These are phyloP conservation scores for Tillandsia leiboldiana DNA, from an alignment of 176 grass and related monocot genomes.

Conservation along the genomic window DNA sequence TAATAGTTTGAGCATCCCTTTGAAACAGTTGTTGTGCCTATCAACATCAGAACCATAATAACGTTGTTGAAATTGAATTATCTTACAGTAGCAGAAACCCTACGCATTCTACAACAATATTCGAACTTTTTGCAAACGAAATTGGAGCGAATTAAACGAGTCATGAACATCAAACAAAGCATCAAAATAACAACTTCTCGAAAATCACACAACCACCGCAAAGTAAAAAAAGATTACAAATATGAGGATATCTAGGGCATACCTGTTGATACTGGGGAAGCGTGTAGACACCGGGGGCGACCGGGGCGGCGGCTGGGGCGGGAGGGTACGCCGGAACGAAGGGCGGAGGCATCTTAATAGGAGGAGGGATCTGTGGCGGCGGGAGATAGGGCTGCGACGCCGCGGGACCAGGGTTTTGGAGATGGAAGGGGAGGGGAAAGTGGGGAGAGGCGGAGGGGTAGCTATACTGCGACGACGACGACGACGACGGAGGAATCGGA, in stretches of 20 bases:
- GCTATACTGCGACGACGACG: slow-evolving; percentile 6
- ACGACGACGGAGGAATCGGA: slow-evolving; percentile 7
- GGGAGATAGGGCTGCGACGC: slow-evolving; percentile 8
- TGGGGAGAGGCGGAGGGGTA: slow-evolving; percentile 12
- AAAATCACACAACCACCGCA: not conserved
- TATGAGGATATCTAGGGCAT: not conserved
- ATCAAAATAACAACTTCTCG: not conserved
- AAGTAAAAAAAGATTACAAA: not conserved
- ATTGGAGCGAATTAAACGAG: too few relatives aligned
- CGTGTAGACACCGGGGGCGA: slow-evolving; percentile 29
- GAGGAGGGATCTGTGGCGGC: slow-evolving; percentile 15
- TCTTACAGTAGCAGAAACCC: not conserved
- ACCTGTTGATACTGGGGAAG: slow-evolving; percentile 74
- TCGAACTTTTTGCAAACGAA: too few relatives aligned
- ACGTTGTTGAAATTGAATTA: too few relatives aligned
- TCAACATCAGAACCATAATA: not conserved
- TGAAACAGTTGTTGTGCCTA: slow-evolving; percentile 93
- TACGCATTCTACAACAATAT: too few relatives aligned
- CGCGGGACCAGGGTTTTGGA: slow-evolving; percentile 31
- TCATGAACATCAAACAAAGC: too few relatives aligned
- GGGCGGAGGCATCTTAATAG: slow-evolving; percentile 10
- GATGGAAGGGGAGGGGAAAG: slow-evolving; percentile 87
- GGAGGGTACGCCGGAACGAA: slow-evolving; percentile 1
- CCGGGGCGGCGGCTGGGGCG: slow-evolving; percentile 22
- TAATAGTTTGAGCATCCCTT: slow-evolving; percentile 88